A percentile compares a stretch with the other conserved stretches of the same genome.
Conservation (phyloP, 2,329 filamentous ascomycete genomes). For the Seiridium unicorne region DNA sequence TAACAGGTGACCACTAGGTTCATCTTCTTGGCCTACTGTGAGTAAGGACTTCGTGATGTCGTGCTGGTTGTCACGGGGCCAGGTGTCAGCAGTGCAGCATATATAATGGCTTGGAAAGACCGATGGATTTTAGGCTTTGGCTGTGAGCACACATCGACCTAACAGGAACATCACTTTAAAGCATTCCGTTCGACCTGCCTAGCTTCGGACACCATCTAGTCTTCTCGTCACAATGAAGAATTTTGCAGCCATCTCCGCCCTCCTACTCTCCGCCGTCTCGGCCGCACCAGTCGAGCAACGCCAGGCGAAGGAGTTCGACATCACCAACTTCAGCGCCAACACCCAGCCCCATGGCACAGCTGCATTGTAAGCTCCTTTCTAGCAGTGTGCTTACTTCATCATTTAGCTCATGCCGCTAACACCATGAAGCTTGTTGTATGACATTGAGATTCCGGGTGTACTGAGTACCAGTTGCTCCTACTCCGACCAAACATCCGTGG, state of each 20-base stretch:
- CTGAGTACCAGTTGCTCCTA: conserved; percentile 3
- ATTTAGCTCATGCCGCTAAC: neutral
- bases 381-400: too few relatives aligned
- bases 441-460: conserved; percentile 1
- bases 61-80: neutral
- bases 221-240: neutral
- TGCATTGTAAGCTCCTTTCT: conserved; percentile 1
- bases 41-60: too few relatives aligned
- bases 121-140: neutral
- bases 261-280: conserved; percentile 17
- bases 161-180: neutral
- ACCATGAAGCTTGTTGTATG: neutral
- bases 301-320: conserved; percentile 2
- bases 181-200: neutral
- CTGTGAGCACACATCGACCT: neutral
- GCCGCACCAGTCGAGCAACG: conserved; percentile 6
- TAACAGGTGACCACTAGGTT: too few relatives aligned
- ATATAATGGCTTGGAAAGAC: neutral
- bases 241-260: conserved; percentile 15
- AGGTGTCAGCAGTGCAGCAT: neutral
- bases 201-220: neutral
- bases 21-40: too few relatives aligned
- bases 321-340: conserved; percentile 7
- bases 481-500: neutral
- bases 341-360: conserved; percentile 5